Percentiles rank a stretch among this genome's conserved stretches.
Evolutionary conservation across 2,329 filamentous ascomycete genomes (phyloP).

Genomic region (Arthroderma sp.): DNA sequence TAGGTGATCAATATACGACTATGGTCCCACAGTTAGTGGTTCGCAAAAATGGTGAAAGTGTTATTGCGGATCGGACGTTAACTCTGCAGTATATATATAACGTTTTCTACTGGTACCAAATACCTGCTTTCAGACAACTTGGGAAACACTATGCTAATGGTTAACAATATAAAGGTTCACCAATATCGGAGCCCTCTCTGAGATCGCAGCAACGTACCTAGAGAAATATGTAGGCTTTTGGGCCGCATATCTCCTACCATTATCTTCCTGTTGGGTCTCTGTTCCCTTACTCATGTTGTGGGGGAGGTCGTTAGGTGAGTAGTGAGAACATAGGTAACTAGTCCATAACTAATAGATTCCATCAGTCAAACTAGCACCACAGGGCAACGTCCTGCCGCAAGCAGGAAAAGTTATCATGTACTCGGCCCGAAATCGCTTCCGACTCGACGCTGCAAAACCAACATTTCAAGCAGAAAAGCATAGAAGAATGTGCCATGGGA

Average conservation of each 20-base stretch:
- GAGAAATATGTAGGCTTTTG: constrained; percentile 52
- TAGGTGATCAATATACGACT: constrained; percentile 24
- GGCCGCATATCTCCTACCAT: constrained; percentile 43
- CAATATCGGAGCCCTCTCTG: constrained; percentile 52
- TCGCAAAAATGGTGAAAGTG: constrained; percentile 15
- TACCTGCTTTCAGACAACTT: too few relatives aligned
- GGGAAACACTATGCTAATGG: too few relatives aligned
- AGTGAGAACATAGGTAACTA: not conserved
- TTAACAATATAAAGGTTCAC: constrained; percentile 11
- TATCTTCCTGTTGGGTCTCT: constrained; percentile 12
- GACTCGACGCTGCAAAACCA: constrained; percentile 12
- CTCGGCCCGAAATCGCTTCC: constrained; percentile 7
- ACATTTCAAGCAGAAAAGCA: constrained; percentile 53
- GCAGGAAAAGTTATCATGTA: constrained; percentile 9
- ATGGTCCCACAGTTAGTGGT: constrained; percentile 16
- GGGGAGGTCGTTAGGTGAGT: constrained; percentile 7
- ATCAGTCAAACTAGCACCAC: constrained; percentile 7
- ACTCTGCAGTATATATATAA: constrained; percentile 37
- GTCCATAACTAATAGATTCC: not conserved
- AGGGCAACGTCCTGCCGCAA: constrained; percentile 10
- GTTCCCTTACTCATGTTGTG: constrained; percentile 11
- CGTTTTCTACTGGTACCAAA: constrained; percentile 27
- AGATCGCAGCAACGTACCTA: constrained; percentile 49
- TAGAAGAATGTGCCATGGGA: constrained; percentile 27
- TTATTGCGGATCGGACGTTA: constrained; percentile 4